Conservation (phyloP, 2,329 filamentous ascomycete species). For the Madurella mycetomatis region DNA sequence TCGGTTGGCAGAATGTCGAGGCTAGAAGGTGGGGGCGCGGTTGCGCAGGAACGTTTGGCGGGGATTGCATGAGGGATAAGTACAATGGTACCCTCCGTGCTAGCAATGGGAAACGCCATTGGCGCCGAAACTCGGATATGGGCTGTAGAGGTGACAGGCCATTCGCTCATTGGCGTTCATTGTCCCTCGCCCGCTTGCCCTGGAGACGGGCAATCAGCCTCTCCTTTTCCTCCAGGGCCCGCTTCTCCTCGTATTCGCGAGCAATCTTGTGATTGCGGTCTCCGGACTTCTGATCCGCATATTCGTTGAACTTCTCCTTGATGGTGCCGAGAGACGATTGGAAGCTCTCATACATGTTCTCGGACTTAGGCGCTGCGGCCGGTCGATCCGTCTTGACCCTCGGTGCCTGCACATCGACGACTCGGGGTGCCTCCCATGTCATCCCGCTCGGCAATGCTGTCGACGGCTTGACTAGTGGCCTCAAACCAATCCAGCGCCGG, state of each 20-base stretch:
- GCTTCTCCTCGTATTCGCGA: constrained; percentile 29
- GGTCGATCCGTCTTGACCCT: constrained; percentile 12
- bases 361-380: neutral
- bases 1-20: too few relatives aligned
- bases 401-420: constrained; percentile 23
- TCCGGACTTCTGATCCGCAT: constrained; percentile 7
- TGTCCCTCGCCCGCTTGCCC: constrained; percentile 10
- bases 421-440: constrained; percentile 32
- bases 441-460: neutral
- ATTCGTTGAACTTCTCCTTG: constrained; percentile 21
- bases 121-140: constrained; percentile 6
- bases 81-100: neutral
- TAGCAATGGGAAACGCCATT: neutral
- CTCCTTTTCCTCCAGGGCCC: constrained; percentile 27
- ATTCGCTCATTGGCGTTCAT: neutral
- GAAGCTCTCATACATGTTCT: constrained; percentile 17
- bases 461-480: constrained; percentile 23
- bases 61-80: neutral
- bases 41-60: neutral
- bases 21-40: neutral
- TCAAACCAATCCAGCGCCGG: constrained; percentile 36
- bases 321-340: constrained; percentile 13
- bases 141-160: neutral
- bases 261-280: constrained; percentile 19
- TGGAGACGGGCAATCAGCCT: constrained; percentile 17